Base-by-base conservation (phyloP, 805 yeast species). In the Pichia rugopelliculosa region DNA sequence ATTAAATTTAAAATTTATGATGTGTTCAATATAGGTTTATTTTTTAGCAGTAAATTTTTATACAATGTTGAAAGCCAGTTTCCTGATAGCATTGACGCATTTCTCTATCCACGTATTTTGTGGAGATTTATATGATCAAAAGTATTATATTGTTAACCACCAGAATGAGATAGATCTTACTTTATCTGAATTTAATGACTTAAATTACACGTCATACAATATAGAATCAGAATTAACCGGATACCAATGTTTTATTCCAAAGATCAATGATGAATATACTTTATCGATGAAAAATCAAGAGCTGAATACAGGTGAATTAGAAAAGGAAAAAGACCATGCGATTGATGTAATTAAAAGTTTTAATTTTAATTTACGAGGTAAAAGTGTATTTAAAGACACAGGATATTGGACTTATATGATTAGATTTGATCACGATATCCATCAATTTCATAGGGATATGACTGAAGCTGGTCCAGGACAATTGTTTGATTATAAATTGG, bases 391-490 rank as follows among this genome's bases (percentile, higher is more conserved):
- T 20, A 30, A 39, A n/a, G 38, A 46, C 18, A 44, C 36, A 7
- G 56, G 55, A 6, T 56, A 49, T 43, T 56, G 60, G 60, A 47
- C 45, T 12, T 56, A 56, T 36, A 13, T 43, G 6, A 39, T 48
- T n/a, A 44, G 51, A 37, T 52, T 48, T 46, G 39, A 47, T 18
- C 22, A 44, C 4, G 48, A 44, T 11, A 38, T 56, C 3, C 25
- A 38, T 9, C 60, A 56, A 41, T 41, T 36, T 44, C 58, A 56
- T 39, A 42, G 23, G 6, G 46, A 33, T 9, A 13, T 11, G 15
- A 25, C 7, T 9, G 27, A 27, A 26, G 39, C 17, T 21, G 21
- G 17, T 10, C 1, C 10, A 4, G 30, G 13, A 10, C 13, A 5
- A 5, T 18, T 30, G 15, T 30, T 21, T n/a, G 24, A 36, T 20